Conservation (phyloP, 352 stramenopile genomes). For the Peronospora farinosa region DNA sequence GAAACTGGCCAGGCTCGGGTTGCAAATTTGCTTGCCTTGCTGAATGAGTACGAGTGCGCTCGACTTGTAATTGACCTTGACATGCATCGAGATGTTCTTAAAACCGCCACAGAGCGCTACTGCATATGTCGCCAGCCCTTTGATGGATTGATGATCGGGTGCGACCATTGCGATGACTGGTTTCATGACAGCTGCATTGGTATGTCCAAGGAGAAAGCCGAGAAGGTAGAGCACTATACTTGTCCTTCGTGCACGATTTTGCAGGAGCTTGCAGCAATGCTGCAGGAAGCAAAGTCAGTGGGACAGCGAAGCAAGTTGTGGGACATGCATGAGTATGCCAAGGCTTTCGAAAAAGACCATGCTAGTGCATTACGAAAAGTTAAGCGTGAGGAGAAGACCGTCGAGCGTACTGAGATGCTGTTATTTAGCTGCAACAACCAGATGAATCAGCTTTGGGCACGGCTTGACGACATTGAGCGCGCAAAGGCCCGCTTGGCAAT, state of each 20-base stretch:
- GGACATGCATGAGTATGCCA: constrained; percentile 75
- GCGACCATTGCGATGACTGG: constrained; percentile 85
- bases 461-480: constrained; percentile 72
- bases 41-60: constrained; percentile 79
- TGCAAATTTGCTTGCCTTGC: constrained; percentile 49
- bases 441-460: constrained; percentile 60
- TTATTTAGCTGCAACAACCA: constrained; percentile 77
- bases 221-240: constrained; percentile 94
- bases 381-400: constrained; percentile 80
- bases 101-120: constrained; percentile 88
- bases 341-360: constrained; percentile 78
- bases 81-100: constrained; percentile 85
- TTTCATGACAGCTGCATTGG: constrained; percentile 88
- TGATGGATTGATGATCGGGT: constrained; percentile 87
- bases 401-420: constrained; percentile 73
- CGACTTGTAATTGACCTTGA: constrained; percentile 79
- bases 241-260: constrained; percentile 91
- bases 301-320: constrained; percentile 72
- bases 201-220: constrained; percentile 89
- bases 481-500: constrained; percentile 51
- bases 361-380: constrained; percentile 63
- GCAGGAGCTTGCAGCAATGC: constrained; percentile 70
- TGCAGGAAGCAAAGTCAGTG: constrained; percentile 38
- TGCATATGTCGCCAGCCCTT: constrained; percentile 89
- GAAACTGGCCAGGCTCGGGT: constrained; percentile 77